Percentiles rank a stretch among this genome's conserved stretches.
phyloP scores from a whole-genome alignment of 164 flowering plant genomes.

The Pachysandra terminalis region DNA sequence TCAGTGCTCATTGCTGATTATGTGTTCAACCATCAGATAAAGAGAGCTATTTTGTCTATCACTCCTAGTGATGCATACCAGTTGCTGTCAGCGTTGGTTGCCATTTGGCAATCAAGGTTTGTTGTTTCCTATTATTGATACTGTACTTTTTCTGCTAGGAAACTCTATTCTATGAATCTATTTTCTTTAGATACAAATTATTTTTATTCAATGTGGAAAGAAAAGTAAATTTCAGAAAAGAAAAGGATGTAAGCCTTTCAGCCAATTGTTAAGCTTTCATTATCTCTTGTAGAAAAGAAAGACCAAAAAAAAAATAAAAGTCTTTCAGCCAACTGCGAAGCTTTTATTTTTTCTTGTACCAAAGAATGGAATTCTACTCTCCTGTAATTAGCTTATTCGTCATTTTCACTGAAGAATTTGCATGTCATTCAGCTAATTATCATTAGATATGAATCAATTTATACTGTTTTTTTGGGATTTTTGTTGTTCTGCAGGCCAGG shows the following conservation, averaged over 20 bases:
- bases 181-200: neutral
- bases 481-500: constrained; percentile 42
- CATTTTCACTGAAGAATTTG: neutral
- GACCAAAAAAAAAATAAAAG: no score
- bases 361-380: neutral
- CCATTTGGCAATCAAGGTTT: constrained; percentile 73
- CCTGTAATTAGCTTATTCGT: neutral
- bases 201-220: neutral
- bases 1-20: neutral
- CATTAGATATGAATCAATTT: neutral
- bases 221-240: no score
- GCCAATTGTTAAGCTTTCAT: no score
- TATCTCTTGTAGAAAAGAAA: no score
- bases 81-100: constrained; percentile 49
- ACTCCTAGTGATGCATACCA: constrained; percentile 51
- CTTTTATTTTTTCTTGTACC: neutral
- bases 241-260: no score
- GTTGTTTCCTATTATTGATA: constrained; percentile 3
- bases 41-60: constrained; percentile 58
- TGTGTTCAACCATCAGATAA: constrained; percentile 43
- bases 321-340: neutral
- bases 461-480: no score
- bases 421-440: neutral
- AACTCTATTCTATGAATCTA: no score
- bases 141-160: no score